Percentiles rank a stretch among this genome's conserved stretches.
phyloP scores from a whole-genome alignment of 192 early-diverging fungal genomes.

The Gaertneriomyces sp. region DNA sequence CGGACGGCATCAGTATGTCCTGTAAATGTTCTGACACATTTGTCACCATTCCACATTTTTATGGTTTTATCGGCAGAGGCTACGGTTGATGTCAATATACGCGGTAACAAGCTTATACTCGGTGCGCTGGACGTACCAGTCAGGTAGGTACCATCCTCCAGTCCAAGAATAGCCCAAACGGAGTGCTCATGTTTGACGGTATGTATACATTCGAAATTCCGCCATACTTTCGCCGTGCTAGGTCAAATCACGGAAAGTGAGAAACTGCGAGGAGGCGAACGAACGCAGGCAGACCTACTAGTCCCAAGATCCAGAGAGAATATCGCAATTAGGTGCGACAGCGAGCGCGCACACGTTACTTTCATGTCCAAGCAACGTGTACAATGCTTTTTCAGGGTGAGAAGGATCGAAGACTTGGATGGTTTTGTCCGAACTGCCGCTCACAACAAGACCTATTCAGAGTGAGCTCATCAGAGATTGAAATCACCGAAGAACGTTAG shows the following conservation, averaged over 20 bases:
- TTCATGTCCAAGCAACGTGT: constrained; percentile 73
- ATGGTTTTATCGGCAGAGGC: constrained; percentile 92
- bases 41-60: constrained; percentile 74
- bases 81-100: constrained; percentile 12
- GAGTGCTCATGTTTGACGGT: constrained; percentile 74
- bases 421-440: constrained; percentile 76
- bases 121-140: constrained; percentile 55
- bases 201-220: constrained; percentile 64
- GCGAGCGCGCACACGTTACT: constrained; percentile 84
- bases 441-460: constrained; percentile 70
- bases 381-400: constrained; percentile 53
- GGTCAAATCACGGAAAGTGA: neutral
- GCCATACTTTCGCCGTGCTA: constrained; percentile 89
- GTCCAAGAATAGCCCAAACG: constrained; percentile 86
- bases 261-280: neutral
- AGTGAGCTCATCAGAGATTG: neutral
- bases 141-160: constrained; percentile 65
- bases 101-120: neutral
- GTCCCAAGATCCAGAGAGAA: constrained; percentile 99
- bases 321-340: constrained; percentile 51
- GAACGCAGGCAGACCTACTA: constrained; percentile 47
- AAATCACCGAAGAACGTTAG: neutral
- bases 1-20: constrained; percentile 94
- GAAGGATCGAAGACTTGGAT: constrained; percentile 78
- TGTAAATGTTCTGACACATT: constrained; percentile 54